Conservation (phyloP, 306 rosid species). For the Pterocarpus santalinus region DNA sequence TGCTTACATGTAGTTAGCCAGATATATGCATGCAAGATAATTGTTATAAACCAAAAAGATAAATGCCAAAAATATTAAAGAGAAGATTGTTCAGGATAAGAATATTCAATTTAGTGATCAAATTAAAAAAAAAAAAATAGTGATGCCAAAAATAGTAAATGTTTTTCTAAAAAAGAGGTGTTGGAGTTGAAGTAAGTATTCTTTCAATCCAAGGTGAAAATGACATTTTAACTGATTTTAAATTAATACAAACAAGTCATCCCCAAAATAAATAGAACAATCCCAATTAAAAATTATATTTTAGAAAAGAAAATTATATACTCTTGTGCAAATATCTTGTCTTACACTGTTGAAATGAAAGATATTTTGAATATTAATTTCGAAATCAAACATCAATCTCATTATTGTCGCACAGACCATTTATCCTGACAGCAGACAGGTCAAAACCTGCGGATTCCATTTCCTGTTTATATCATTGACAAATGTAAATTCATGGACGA, state of each 20-base stretch:
- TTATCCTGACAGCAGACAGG: not conserved
- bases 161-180: too few relatives aligned
- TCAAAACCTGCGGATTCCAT: not conserved
- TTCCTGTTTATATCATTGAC: not conserved
- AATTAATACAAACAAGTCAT: too few relatives aligned
- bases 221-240: not conserved
- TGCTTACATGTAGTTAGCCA: not conserved
- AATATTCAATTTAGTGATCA: not conserved
- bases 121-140: not conserved
- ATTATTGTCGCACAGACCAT: not conserved
- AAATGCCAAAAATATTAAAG: too few relatives aligned
- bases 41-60: not conserved
- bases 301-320: too few relatives aligned
- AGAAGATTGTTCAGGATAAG: not conserved
- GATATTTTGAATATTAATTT: too few relatives aligned
- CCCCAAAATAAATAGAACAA: too few relatives aligned
- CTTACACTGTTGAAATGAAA: too few relatives aligned
- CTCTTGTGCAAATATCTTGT: too few relatives aligned
- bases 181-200: too few relatives aligned
- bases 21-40: not conserved
- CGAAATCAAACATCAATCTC: not conserved
- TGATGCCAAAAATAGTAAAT: not conserved
- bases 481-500: not conserved
- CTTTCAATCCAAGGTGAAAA: not conserved
- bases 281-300: too few relatives aligned